Conservation (phyloP, 176 grass and related monocot genomes). For the Carex myosuroides region DNA sequence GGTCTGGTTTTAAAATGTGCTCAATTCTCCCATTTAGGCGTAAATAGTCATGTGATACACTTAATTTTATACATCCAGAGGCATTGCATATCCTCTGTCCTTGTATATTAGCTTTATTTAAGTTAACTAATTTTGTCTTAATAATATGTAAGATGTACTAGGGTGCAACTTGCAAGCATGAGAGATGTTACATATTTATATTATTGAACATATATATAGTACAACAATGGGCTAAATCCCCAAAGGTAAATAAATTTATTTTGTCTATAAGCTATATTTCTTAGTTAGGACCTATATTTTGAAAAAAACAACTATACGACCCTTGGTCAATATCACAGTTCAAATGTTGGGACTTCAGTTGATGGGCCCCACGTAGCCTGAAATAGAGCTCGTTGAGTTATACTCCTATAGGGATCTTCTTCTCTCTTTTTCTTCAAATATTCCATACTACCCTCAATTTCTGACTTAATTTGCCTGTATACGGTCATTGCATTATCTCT, state of each 20-base stretch:
- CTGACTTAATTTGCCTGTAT: slow-evolving; percentile 62
- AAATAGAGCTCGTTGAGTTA: slow-evolving; percentile 45
- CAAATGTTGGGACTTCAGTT: slow-evolving; percentile 65
- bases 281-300: neutral
- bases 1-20: neutral
- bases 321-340: slow-evolving; percentile 44
- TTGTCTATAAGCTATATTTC: neutral
- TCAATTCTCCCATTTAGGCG: neutral
- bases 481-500: slow-evolving; percentile 48
- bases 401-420: slow-evolving; percentile 81
- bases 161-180: neutral
- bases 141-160: neutral
- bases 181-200: slow-evolving; percentile 1
- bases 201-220: neutral
- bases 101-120: neutral
- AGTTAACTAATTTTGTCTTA: neutral
- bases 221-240: slow-evolving; percentile 8
- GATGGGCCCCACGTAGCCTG: slow-evolving; percentile 57
- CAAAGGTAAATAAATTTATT: neutral
- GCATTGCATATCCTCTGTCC: neutral
- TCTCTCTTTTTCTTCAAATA: slow-evolving; percentile 88
- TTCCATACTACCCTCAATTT: slow-evolving; percentile 55
- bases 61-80: neutral
- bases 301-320: neutral
- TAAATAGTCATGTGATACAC: neutral